A percentile compares a stretch with the other conserved stretches of the same genome.
Evolutionary conservation across 129 eudicot species (phyloP).

Genomic region (Daucus carota): DNA sequence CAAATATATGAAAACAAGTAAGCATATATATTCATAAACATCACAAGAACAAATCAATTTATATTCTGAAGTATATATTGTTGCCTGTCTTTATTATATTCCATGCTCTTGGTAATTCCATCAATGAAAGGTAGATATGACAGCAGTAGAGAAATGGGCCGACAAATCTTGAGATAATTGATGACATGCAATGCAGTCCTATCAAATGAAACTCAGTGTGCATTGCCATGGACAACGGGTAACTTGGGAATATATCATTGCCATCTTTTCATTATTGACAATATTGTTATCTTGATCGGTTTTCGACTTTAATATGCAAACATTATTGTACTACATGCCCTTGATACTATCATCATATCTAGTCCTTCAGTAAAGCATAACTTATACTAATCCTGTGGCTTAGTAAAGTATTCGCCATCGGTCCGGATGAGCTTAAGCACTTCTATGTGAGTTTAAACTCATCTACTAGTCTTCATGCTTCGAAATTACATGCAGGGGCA

Average conservation of each 20-base stretch:
- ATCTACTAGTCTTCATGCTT: background rate
- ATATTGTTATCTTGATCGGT: background rate
- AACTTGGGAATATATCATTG: background rate
- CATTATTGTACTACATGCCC: background rate
- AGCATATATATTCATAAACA: background rate
- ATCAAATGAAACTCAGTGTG: background rate
- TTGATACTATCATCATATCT: background rate
- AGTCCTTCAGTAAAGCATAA: too few relatives aligned
- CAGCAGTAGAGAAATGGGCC: background rate
- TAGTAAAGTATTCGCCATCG: background rate
- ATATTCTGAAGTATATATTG: conserved; percentile 2
- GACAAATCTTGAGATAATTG: background rate
- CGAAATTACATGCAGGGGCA: background rate
- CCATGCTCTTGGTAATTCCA: background rate
- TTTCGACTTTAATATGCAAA: background rate
- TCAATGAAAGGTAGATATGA: conserved; percentile 8
- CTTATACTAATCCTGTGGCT: too few relatives aligned
- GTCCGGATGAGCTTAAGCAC: background rate
- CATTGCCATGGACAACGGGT: background rate
- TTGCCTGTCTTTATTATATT: background rate
- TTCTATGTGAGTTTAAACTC: background rate
- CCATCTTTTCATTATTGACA: background rate
- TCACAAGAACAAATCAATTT: background rate
- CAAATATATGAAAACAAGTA: background rate
- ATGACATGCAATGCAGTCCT: background rate